Percentiles rank a stretch among this genome's conserved stretches.
These are phyloP conservation scores for Henckelia pumila DNA, from an alignment of 257 asterid species.

Conservation along the genomic window DNA sequence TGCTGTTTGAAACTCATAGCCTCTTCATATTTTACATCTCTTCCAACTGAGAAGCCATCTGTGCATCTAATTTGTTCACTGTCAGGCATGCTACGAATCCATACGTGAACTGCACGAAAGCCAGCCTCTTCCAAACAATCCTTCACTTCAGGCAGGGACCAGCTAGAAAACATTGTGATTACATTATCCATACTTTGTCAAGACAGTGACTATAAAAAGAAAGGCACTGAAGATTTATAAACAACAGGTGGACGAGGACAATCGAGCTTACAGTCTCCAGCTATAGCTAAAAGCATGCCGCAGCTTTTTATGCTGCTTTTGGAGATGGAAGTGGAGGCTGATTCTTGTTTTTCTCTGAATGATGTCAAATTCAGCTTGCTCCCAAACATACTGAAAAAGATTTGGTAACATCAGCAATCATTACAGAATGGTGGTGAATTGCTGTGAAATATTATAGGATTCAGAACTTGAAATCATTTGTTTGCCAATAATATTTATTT, in stretches of 20 bases:
- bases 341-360: conserved; percentile 90
- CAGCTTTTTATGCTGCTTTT: conserved; percentile 63
- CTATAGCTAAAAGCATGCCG: conserved; percentile 94
- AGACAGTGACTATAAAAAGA: conserved; percentile 4
- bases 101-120: conserved; percentile 68
- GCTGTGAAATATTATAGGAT: neutral
- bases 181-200: neutral
- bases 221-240: neutral
- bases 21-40: conserved; percentile 80
- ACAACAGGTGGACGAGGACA: neutral
- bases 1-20: conserved; percentile 78
- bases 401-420: neutral
- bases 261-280: conserved; percentile 92
- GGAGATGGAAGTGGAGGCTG: conserved; percentile 91
- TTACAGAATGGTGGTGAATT: too few species aligned
- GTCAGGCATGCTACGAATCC: conserved; percentile 90
- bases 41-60: conserved; percentile 68
- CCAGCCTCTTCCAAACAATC: conserved; percentile 97
- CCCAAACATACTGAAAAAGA: conserved; percentile 75
- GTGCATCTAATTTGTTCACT: conserved; percentile 57
- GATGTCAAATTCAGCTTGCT: conserved; percentile 90
- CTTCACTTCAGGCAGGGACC: conserved; percentile 92
- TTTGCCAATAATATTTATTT: neutral
- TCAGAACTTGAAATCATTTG: neutral
- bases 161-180: conserved; percentile 36